Percentiles rank a stretch among this genome's conserved stretches.
Conservation (phyloP, 192 early-diverging fungal species). For the Coemansia sp. region DNA sequence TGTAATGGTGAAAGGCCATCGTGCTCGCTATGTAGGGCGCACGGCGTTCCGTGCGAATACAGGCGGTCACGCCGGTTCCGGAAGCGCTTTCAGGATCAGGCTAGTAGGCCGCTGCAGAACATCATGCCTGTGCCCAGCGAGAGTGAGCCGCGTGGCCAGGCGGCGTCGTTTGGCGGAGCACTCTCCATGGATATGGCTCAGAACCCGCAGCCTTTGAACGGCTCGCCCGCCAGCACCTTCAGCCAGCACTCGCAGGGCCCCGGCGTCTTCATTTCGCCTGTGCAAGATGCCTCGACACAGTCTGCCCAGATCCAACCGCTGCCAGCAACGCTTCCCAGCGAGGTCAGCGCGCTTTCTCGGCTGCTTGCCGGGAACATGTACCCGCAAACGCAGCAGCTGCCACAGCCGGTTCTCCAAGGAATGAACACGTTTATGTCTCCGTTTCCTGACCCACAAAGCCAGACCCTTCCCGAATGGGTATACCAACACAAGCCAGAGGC, state of each 20-base stretch:
- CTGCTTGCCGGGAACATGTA: slow-evolving; percentile 51
- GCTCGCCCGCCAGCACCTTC: background rate
- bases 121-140: slow-evolving; percentile 23
- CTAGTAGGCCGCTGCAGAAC: slow-evolving; percentile 8
- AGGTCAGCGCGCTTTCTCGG: slow-evolving; percentile 26
- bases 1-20: slow-evolving; percentile 47
- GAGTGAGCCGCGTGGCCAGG: background rate
- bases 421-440: slow-evolving; percentile 54
- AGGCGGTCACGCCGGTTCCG: slow-evolving; percentile 42
- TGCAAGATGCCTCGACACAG: background rate
- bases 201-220: background rate
- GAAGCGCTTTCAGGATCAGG: slow-evolving; percentile 21
- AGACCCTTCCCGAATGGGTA: slow-evolving; percentile 46
- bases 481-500: slow-evolving; percentile 49
- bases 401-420: slow-evolving; percentile 46
- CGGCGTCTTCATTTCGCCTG: background rate
- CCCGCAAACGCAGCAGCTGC: slow-evolving; percentile 45
- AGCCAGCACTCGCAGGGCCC: slow-evolving; percentile 2
- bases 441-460: slow-evolving; percentile 32
- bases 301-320: background rate
- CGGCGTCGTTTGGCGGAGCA: background rate
- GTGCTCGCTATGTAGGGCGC: slow-evolving; percentile 46
- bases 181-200: background rate
- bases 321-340: slow-evolving; percentile 17
- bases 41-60: slow-evolving; percentile 49